Conservation (phyloP, 805 yeast genomes). For the Wickerhamiella cacticola region DNA sequence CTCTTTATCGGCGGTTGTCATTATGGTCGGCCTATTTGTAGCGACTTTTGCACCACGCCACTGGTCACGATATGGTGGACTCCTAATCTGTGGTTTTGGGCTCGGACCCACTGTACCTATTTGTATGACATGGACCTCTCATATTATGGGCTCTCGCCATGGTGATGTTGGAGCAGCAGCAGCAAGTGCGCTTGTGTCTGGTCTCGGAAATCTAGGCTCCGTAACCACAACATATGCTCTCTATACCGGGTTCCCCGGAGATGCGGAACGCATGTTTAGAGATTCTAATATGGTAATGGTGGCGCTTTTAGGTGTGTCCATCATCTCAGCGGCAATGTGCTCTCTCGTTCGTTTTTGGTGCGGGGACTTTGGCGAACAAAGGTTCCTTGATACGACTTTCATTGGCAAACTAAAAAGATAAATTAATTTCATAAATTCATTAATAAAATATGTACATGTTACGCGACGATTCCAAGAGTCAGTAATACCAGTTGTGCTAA, state of each 20-base stretch:
- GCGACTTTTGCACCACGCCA: conserved; percentile 60
- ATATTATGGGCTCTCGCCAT: conserved; percentile 54
- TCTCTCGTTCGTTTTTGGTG: conserved; percentile 26
- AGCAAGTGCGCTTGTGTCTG: conserved; percentile 70
- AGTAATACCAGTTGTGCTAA: conserved; percentile 69
- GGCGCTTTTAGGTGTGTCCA: conserved; percentile 61
- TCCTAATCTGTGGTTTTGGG: conserved; percentile 73
- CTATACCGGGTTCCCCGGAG: conserved; percentile 80
- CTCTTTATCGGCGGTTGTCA: conserved; percentile 47
- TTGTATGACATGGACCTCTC: conserved; percentile 72
- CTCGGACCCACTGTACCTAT: conserved; percentile 87
- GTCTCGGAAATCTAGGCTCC: conserved; percentile 77
- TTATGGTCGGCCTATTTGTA: conserved; percentile 62
- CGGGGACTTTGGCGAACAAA: conserved; percentile 28
- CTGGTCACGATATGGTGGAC: conserved; percentile 73
- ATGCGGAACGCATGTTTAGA: conserved; percentile 45
- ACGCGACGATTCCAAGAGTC: conserved; percentile 66
- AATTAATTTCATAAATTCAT: neutral
- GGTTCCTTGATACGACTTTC: conserved; percentile 19
- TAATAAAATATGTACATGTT: conserved; percentile 13
- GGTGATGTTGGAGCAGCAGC: conserved; percentile 83
- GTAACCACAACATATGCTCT: conserved; percentile 79
- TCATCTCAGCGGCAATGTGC: conserved; percentile 37
- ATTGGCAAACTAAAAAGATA: conserved; percentile 5
- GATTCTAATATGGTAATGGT: conserved; percentile 79